Percentiles rank a stretch among this genome's conserved stretches.
phyloP scores from a whole-genome alignment of 495 filamentous ascomycete genomes.

The Podospora australis region DNA sequence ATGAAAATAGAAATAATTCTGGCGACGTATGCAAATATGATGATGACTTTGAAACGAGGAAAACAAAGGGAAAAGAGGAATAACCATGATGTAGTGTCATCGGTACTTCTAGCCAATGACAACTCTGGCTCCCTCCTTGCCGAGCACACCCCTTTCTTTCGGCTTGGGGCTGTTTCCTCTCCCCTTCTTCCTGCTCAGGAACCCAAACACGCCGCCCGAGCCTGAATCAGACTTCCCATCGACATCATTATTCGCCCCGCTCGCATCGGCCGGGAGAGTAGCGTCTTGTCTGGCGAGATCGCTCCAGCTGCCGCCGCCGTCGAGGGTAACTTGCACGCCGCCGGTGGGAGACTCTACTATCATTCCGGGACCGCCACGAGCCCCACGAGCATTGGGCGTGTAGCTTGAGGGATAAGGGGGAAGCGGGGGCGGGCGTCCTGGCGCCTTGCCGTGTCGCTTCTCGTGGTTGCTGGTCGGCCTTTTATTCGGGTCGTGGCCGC shows the following conservation, averaged over 20 bases:
- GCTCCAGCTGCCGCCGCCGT: constrained; percentile 82
- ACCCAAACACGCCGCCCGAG: constrained; percentile 75
- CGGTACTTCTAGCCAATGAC: too few relatives aligned
- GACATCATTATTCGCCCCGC: constrained; percentile 38
- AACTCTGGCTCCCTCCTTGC: constrained; percentile 88
- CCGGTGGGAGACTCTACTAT: constrained; percentile 71
- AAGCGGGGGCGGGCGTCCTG: constrained; percentile 32
- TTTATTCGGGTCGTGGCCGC: not conserved
- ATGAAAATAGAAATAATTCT: too few relatives aligned
- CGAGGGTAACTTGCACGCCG: constrained; percentile 84
- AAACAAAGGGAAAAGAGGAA: too few relatives aligned
- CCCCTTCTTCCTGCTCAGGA: constrained; percentile 82
- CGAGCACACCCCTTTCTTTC: constrained; percentile 85
- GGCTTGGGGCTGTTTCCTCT: constrained; percentile 89
- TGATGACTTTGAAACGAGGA: too few relatives aligned
- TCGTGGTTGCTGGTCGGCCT: constrained; percentile 3
- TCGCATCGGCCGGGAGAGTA: constrained; percentile 65
- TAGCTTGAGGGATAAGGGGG: constrained; percentile 46
- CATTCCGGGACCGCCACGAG: constrained; percentile 35
- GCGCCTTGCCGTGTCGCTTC: constrained; percentile 9
- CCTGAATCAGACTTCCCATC: constrained; percentile 39
- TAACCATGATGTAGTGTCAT: too few relatives aligned
- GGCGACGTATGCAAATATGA: too few relatives aligned
- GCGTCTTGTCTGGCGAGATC: constrained; percentile 76
- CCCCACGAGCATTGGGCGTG: constrained; percentile 17